These are phyloP conservation scores for Saccharomycopsis selenospora DNA, from an alignment of 805 yeast species.

Conservation along the genomic window DNA sequence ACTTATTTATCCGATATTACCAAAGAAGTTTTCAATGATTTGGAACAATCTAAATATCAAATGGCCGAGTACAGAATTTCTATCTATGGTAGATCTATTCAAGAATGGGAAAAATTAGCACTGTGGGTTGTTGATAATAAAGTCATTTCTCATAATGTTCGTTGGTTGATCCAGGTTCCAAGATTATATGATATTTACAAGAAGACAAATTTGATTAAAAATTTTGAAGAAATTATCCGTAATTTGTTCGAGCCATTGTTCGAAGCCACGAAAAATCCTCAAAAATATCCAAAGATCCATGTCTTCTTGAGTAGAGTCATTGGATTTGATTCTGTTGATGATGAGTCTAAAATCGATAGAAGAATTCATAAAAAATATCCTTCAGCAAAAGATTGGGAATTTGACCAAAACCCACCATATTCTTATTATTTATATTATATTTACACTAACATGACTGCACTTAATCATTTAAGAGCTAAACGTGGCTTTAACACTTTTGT, in stretches of 20 bases:
- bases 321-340: constrained; percentile 98
- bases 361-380: constrained; percentile 79
- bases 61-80: constrained; percentile 96
- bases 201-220: constrained; percentile 57
- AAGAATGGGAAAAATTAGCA: constrained; percentile 95
- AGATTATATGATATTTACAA: constrained; percentile 87
- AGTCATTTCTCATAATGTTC: constrained; percentile 82
- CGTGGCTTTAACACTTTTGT: constrained; percentile 83
- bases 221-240: constrained; percentile 67
- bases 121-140: constrained; percentile 93
- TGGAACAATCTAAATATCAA: constrained; percentile 92
- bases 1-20: constrained; percentile 89
- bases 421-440: constrained; percentile 88
- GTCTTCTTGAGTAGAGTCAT: constrained; percentile 87
- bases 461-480: constrained; percentile 73
- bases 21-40: constrained; percentile 85
- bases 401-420: constrained; percentile 86
- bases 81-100: constrained; percentile 78
- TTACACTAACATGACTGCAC: constrained; percentile 76
- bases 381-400: constrained; percentile 76
- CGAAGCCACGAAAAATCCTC: constrained; percentile 82
- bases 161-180: constrained; percentile 97
- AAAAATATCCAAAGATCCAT: constrained; percentile 82
- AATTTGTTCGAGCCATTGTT: constrained; percentile 84
- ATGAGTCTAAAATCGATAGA: constrained; percentile 88